A percentile compares a stretch with the other conserved stretches of the same genome.
Evolutionary conservation across 1,139 yeast genomes (phyloP).

Genomic region (Saccharomyces hybrid): DNA sequence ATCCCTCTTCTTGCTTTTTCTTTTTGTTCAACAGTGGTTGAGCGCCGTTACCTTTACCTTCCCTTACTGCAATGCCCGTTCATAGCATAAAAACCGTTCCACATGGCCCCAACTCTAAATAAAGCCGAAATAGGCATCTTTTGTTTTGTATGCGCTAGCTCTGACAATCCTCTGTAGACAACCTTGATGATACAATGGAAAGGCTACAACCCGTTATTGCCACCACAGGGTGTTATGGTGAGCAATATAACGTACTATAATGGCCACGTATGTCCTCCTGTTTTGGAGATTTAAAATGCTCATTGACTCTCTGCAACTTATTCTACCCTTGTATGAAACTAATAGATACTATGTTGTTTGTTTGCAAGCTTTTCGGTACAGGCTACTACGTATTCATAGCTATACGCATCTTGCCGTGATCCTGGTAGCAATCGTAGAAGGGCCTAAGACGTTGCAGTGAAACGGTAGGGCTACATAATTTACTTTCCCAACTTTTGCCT

Average conservation of each 20-base stretch:
- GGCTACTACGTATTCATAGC: not conserved
- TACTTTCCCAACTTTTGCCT: not conserved
- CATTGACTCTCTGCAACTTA: not conserved
- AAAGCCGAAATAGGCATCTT: not conserved
- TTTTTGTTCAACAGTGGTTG: not conserved
- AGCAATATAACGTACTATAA: not conserved
- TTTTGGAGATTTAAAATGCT: not conserved
- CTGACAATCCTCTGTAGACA: not conserved
- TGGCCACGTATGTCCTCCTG: not conserved
- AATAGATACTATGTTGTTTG: not conserved
- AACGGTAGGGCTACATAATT: not conserved
- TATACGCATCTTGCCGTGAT: not conserved
- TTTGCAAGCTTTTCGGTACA: not conserved
- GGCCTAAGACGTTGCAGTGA: not conserved
- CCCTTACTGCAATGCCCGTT: not conserved
- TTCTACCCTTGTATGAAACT: not conserved
- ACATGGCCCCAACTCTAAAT: not conserved
- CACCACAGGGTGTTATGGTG: not conserved
- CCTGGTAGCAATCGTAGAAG: not conserved
- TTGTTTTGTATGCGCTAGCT: not conserved
- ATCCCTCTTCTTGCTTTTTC: not conserved
- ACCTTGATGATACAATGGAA: not conserved
- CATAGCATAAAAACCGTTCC: not conserved
- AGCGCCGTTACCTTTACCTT: not conserved
- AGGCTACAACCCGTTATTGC: not conserved